phyloP scores from a whole-genome alignment of 1,284 basidiomycete genomes.

The Puccinia polysora region DNA sequence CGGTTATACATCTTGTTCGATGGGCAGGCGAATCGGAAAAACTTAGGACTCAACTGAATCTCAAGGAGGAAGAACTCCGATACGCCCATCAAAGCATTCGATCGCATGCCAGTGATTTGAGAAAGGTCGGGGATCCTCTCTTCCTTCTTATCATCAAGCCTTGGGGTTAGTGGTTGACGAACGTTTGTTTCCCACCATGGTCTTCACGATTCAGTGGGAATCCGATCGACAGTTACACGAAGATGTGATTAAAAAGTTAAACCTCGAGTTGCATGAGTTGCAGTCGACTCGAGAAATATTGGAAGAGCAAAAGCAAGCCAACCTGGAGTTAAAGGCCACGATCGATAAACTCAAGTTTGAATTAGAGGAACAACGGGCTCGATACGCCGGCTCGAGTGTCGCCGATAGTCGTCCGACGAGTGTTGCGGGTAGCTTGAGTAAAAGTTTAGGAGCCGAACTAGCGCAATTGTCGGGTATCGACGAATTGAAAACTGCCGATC shows the following conservation, averaged over 20 bases:
- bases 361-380: constrained; percentile 20
- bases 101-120: constrained; percentile 11
- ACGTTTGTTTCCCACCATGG: not conserved
- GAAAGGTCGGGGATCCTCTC: constrained; percentile 4
- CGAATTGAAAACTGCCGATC: not conserved
- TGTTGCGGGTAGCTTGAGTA: constrained; percentile 19
- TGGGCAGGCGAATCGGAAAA: constrained; percentile 42
- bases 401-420: constrained; percentile 9
- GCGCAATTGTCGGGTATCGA: constrained; percentile 4
- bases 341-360: constrained; percentile 36
- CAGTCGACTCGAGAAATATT: constrained; percentile 19
- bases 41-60: constrained; percentile 8
- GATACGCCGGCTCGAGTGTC: constrained; percentile 3
- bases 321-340: constrained; percentile 33
- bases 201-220: constrained; percentile 17
- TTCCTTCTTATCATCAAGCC: not conserved
- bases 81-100: constrained; percentile 1
- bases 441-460: constrained; percentile 31
- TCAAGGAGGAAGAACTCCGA: constrained; percentile 39
- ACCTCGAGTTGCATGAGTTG: constrained; percentile 12
- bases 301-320: constrained; percentile 37
- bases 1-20: too few species aligned
- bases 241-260: constrained; percentile 19
- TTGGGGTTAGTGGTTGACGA: not conserved
- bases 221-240: constrained; percentile 5